Evolutionary conservation across 768 basidiomycete species (phyloP).

Genomic region (Mycena belliarum): DNA sequence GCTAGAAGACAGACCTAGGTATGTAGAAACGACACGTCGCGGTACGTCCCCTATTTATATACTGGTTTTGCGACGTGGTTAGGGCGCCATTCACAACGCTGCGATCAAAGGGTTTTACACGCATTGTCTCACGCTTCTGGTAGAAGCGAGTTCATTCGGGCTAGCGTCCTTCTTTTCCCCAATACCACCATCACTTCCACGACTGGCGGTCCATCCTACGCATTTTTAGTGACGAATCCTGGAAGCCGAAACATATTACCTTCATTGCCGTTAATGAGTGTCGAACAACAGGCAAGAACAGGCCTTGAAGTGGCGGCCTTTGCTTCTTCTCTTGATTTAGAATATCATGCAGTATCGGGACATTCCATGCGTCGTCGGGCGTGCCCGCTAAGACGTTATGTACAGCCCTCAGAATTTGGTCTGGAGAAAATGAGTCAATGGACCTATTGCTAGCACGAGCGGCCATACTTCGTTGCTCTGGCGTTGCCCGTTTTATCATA

Average conservation of each 20-base stretch:
- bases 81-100: too few relatives aligned
- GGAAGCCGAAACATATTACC: conserved; percentile 42
- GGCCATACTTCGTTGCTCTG: conserved; percentile 47
- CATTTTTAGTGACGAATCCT: neutral
- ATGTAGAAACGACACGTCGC: too few relatives aligned
- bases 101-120: too few relatives aligned
- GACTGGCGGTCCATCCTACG: conserved; percentile 50
- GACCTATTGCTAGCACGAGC: neutral
- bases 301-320: conserved; percentile 43
- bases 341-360: conserved; percentile 34
- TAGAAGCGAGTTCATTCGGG: conserved; percentile 23
- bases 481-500: conserved; percentile 48
- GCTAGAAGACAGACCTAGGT: too few relatives aligned
- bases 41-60: too few relatives aligned
- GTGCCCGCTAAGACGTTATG: conserved; percentile 29
- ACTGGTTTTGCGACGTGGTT: too few relatives aligned
- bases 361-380: conserved; percentile 40
- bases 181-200: conserved; percentile 46
- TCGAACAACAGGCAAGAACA: conserved; percentile 72
- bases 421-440: conserved; percentile 22
- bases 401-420: conserved; percentile 35
- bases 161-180: conserved; percentile 43
- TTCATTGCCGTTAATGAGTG: conserved; percentile 83
- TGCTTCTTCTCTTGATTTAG: conserved; percentile 47
- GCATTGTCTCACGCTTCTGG: too few relatives aligned